Conservation (phyloP, 345 rosid species). For the Heritiera fomes region DNA sequence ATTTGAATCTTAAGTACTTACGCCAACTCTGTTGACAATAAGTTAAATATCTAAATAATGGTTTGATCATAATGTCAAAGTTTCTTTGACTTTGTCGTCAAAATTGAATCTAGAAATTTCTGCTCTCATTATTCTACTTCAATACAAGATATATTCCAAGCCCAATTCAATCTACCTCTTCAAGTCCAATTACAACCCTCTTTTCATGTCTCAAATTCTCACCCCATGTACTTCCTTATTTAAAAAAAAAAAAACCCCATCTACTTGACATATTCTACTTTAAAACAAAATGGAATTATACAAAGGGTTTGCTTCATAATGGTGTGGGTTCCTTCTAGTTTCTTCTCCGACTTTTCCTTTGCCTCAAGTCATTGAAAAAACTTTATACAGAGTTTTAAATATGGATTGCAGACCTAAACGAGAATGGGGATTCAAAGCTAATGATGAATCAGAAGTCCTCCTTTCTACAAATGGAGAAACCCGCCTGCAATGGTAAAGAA, state of each 20-base stretch:
- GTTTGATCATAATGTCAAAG: neutral
- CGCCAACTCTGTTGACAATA: neutral
- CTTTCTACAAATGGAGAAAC: slow-evolving; percentile 30
- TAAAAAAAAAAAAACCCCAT: no score
- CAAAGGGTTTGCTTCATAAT: neutral
- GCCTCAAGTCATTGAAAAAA: neutral
- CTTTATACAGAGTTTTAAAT: slow-evolving; percentile 5
- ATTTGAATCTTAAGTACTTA: no score
- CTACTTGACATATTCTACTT: neutral
- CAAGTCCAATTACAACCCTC: neutral
- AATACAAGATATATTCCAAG: neutral
- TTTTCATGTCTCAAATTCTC: neutral
- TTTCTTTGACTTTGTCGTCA: neutral
- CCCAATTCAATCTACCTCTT: neutral
- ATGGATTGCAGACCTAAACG: slow-evolving; percentile 11
- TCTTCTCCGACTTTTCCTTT: no score
- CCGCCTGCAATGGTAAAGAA: neutral
- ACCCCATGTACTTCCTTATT: no score
- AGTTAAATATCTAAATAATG: neutral
- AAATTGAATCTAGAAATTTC: neutral
- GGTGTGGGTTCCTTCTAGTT: no score
- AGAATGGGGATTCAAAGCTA: slow-evolving; percentile 19
- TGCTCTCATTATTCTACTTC: neutral
- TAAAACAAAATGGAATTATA: no score
- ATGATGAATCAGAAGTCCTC: neutral